Conservation (phyloP, 2,329 filamentous ascomycete species). For the Cercospora sojina region DNA sequence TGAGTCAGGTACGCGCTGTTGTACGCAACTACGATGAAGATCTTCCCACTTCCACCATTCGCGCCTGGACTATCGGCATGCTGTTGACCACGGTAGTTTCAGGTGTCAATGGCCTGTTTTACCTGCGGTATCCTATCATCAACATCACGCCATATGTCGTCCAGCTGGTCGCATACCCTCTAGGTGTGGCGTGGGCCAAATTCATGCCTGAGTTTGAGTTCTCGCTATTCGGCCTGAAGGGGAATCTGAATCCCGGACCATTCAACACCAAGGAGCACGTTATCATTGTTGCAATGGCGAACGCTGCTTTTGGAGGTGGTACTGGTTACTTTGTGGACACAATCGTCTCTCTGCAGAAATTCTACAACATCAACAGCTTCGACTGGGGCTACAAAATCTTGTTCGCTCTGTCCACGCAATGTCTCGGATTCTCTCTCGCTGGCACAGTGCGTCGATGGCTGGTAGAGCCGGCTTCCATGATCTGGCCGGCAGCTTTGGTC, state of each 20-base stretch:
- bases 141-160: slow-evolving; percentile 86
- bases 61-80: slow-evolving; percentile 63
- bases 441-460: slow-evolving; percentile 77
- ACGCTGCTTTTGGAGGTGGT: slow-evolving; percentile 51
- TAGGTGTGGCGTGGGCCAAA: slow-evolving; percentile 68
- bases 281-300: slow-evolving; percentile 40
- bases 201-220: slow-evolving; percentile 47
- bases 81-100: slow-evolving; percentile 63
- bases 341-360: slow-evolving; percentile 50
- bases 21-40: slow-evolving; percentile 66
- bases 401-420: slow-evolving; percentile 83
- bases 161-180: slow-evolving; percentile 76
- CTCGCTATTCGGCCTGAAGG: slow-evolving; percentile 57
- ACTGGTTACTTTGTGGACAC: slow-evolving; percentile 32
- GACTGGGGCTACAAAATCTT: slow-evolving; percentile 76
- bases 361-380: slow-evolving; percentile 70
- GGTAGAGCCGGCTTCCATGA: slow-evolving; percentile 83
- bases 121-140: slow-evolving; percentile 83
- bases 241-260: slow-evolving; percentile 47
- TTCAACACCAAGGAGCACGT: slow-evolving; percentile 45
- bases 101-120: slow-evolving; percentile 74
- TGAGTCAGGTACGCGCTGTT: slow-evolving; percentile 51
- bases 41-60: slow-evolving; percentile 63
- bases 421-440: slow-evolving; percentile 81
- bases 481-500: slow-evolving; percentile 90